Base-by-base conservation (phyloP, 805 yeast species). In the Saturnispora kantuleensis region DNA sequence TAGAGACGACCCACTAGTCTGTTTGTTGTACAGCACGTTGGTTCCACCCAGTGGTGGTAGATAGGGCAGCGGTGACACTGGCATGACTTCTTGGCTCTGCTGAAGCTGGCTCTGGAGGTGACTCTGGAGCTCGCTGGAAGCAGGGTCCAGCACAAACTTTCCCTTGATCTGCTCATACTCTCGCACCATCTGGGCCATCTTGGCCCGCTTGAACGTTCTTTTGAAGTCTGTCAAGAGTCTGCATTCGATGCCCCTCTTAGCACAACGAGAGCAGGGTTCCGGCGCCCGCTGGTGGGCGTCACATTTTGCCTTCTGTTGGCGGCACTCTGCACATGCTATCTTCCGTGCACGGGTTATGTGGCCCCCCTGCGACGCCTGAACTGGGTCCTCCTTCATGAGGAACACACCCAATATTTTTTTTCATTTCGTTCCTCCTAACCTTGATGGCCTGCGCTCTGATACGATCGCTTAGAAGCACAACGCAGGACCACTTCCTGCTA, bases 291-390 rank as follows among this genome's bases (percentile, higher is more conserved):
- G 88, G 51, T 71, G 76, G 10, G 96, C 94, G 64, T 89, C 95
- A 65, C 97, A 89, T 55, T 79, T 77, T 31, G 88, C 81, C 64
- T 93, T 93, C 60, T 90, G 98, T 63, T 93, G 97, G 11, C 97
- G 76, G 59, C 98, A 93, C 56, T 90, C 96, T 1, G 86, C 87
- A 67, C 98, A 93, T 0, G 97, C 97, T 59, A 88, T 77, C 45
- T 78, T 70, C 59, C 79, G 26, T 5, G 26, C 26, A 21, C 26
- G 26, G 26, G 26, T 21, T 21, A 7, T 21, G 26, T 21, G 26
- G 26, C 26, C 26, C 26, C 26, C 26, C 26, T 21, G 26, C 8
- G 26, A 21, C 26, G 26, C 26, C 26, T 21, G 26, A 21, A 21
- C 26, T 81, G n/a, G 42, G 47, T 37, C 41, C 48, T 34, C 41